Evolutionary conservation across 805 yeast species (phyloP), one percentile per base, ranked within the genome.

Genomic region (Saccharomyces cerevisiae): DNA sequence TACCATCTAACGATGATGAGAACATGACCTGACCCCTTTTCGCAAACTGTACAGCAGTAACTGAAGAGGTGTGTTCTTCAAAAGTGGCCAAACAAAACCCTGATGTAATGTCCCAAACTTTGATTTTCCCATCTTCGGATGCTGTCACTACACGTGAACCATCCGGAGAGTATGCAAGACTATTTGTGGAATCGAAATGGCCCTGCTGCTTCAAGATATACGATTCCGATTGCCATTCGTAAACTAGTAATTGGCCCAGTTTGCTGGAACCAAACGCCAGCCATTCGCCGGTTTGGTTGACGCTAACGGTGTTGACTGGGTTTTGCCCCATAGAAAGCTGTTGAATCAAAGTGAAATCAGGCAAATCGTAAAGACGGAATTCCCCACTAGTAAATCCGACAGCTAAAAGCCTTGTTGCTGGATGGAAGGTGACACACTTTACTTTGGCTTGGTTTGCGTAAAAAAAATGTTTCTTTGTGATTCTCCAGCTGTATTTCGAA

Each of bases 191-290:
- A 69, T 94, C 99, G 66, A 88, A 92, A 71, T 94, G 99, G 26
- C 98, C 97, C 71, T 94, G 99, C 68, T 94, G 99, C 67, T 92
- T 91, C 59, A 94, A 75, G 49, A 94, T 86, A 67, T 92, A 94
- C 0, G 97, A 88, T 69, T 94, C 99, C 4, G 96, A 87, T 73
- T 94, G 97, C 99, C 99, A 94, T 76, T 94, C 99, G 76, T 96
- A 94, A 0, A 94, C 99, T 54, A 94, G 73, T 55, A 94, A 73
- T 72, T 94, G 99, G n/a, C 99, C 99, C 29, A 88, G 70, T 65
- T 83, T 84, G 32, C 89, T 73, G 0, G 97, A 90, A 4, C 99
- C 99, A 70, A 94, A 88, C 0, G 97, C 96, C 31, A 94, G 75
- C 99, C 99, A 94, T 70, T 94, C 99, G 32, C 99, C 99, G 6